These are phyloP conservation scores for Tuber brumale DNA, from an alignment of 495 filamentous ascomycete species.

Conservation along the genomic window DNA sequence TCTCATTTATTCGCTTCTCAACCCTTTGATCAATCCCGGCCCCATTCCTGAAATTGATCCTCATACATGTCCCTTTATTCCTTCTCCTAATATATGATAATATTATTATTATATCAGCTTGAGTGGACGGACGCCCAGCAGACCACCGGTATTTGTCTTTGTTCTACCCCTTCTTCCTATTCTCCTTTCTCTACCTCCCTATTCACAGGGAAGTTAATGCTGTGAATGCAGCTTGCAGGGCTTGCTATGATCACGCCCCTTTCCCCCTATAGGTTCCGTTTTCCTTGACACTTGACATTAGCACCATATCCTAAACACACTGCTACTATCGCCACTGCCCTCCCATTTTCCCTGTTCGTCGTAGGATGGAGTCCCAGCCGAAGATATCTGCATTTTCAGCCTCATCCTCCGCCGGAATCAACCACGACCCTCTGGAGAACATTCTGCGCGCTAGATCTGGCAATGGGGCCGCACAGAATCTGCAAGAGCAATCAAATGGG, in stretches of 20 bases:
- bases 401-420: neutral
- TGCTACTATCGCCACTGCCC: neutral
- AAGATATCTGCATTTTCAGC: neutral
- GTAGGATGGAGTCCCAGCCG: neutral
- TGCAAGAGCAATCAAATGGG: conserved; percentile 5
- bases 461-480: neutral
- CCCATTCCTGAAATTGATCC: neutral
- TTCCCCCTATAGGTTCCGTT: neutral
- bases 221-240: neutral
- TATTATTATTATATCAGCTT: neutral
- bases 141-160: neutral
- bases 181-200: neutral
- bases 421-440: neutral
- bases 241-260: neutral
- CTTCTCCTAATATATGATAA: neutral
- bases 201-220: neutral
- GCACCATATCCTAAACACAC: neutral
- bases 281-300: neutral
- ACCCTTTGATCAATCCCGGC: neutral
- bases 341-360: neutral
- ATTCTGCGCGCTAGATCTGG: neutral
- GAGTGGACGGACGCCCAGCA: neutral
- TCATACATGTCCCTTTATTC: neutral
- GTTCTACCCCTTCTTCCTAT: neutral
- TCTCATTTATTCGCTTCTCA: neutral